Evolutionary conservation across 2,329 filamentous ascomycete genomes (phyloP).

Genomic region (Aaosphaeria arxii): DNA sequence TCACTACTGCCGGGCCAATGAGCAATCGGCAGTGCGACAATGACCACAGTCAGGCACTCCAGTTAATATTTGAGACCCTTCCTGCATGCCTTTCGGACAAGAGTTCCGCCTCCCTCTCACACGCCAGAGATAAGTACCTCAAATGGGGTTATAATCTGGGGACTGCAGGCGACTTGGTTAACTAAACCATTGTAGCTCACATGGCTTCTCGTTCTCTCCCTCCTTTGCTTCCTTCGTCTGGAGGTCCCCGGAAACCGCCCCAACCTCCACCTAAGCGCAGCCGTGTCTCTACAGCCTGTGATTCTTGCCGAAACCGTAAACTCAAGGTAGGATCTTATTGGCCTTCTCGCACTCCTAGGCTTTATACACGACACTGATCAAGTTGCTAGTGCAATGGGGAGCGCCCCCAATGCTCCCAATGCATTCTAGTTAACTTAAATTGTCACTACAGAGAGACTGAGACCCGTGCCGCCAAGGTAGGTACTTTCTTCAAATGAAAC

Average conservation of each 20-base stretch:
- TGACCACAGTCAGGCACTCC: too few relatives aligned
- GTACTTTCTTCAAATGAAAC: too few relatives aligned
- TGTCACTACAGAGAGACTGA: not conserved
- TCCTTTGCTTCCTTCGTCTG: not conserved
- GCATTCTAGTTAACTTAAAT: not conserved
- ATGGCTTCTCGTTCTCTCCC: not conserved
- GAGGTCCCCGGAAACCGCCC: not conserved
- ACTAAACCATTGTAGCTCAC: too few relatives aligned
- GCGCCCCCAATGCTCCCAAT: not conserved
- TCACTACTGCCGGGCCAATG: too few relatives aligned
- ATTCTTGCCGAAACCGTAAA: not conserved
- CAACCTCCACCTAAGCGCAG: not conserved
- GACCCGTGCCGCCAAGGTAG: not conserved
- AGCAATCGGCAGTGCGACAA: too few relatives aligned
- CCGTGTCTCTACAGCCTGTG: not conserved
- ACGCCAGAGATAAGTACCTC: too few relatives aligned
- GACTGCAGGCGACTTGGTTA: too few relatives aligned
- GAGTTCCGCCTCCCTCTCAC: too few relatives aligned
- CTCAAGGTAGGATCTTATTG: not conserved
- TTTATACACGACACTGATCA: not conserved
- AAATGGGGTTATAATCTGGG: too few relatives aligned
- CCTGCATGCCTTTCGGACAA: too few relatives aligned
- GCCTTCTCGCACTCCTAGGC: not conserved
- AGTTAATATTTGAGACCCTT: too few relatives aligned
- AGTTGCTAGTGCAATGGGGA: not conserved